These are phyloP conservation scores for Talaromyces albobiverticillius DNA, from an alignment of 2,329 filamentous ascomycete genomes.

Conservation along the genomic window DNA sequence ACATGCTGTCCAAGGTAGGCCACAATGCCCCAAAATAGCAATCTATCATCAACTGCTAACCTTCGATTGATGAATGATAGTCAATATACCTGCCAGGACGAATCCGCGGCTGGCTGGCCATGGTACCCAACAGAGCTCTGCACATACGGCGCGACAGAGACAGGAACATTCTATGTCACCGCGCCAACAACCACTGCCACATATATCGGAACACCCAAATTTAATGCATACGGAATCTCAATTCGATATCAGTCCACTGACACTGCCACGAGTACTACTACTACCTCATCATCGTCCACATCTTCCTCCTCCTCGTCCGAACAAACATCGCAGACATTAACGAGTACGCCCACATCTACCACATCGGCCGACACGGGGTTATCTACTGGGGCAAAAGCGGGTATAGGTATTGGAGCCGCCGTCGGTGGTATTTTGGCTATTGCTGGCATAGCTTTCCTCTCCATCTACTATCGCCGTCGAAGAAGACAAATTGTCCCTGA, in stretches of 20 bases:
- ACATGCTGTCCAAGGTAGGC: conserved; percentile 11
- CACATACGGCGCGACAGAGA: conserved; percentile 4
- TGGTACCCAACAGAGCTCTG: conserved; percentile 12
- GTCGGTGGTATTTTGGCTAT: background rate
- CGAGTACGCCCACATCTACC: background rate
- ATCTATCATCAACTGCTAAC: no score
- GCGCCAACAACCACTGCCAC: background rate
- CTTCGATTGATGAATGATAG: no score
- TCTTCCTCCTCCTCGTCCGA: no score
- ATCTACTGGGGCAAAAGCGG: background rate
- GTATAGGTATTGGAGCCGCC: background rate
- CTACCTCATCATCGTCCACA: background rate
- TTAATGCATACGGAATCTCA: conserved; percentile 12
- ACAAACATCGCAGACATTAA: background rate
- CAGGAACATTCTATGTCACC: conserved; percentile 5
- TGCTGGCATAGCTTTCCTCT: background rate
- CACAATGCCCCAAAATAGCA: background rate
- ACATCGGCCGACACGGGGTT: background rate
- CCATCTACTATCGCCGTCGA: background rate
- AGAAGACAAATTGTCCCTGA: background rate
- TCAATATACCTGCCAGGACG: conserved; percentile 5
- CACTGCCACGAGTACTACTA: background rate
- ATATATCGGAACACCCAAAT: background rate
- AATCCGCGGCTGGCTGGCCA: background rate
- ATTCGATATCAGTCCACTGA: conserved; percentile 6